A percentile compares a stretch with the other conserved stretches of the same genome.
These are phyloP conservation scores for Bruguiera hainesii DNA, from an alignment of 441 rosid genomes.

Conservation along the genomic window DNA sequence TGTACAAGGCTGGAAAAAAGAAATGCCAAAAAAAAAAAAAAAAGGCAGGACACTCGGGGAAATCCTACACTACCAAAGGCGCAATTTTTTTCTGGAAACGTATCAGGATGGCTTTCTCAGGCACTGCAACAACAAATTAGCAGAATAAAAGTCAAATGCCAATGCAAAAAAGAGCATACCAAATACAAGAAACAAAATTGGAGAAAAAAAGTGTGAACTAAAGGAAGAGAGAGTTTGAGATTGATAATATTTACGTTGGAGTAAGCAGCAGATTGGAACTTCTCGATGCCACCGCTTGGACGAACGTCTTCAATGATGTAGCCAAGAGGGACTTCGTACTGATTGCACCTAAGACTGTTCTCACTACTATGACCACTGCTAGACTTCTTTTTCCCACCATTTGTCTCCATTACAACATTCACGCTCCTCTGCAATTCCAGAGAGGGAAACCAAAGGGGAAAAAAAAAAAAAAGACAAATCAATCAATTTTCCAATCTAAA, in stretches of 20 bases:
- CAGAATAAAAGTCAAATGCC: neutral
- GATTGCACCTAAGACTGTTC: conserved; percentile 7
- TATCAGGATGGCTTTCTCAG: conserved; percentile 53
- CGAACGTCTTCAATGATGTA: conserved; percentile 58
- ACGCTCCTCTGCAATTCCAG: conserved; percentile 26
- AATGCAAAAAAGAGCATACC: too few species aligned
- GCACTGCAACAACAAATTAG: conserved; percentile 32
- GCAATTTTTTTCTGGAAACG: neutral
- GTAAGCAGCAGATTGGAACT: conserved; percentile 61
- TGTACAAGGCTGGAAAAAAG: neutral
- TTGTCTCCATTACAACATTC: conserved; percentile 52
- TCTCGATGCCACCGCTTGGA: conserved; percentile 55
- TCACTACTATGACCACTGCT: conserved; percentile 23
- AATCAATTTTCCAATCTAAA: neutral
- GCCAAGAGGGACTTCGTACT: conserved; percentile 56
- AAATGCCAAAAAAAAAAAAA: neutral
- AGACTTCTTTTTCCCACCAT: conserved; percentile 42
- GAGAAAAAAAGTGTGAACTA: neutral
- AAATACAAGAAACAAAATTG: neutral
- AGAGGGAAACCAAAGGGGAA: neutral
- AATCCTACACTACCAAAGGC: conserved; percentile 23
- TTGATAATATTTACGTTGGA: conserved; percentile 32
- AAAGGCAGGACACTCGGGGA: neutral
- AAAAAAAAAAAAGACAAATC: neutral
- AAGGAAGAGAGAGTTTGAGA: neutral